Percentiles rank a stretch among this genome's conserved stretches.
These are phyloP conservation scores for Erodium moschatum DNA, from an alignment of 441 rosid species.

Conservation along the genomic window DNA sequence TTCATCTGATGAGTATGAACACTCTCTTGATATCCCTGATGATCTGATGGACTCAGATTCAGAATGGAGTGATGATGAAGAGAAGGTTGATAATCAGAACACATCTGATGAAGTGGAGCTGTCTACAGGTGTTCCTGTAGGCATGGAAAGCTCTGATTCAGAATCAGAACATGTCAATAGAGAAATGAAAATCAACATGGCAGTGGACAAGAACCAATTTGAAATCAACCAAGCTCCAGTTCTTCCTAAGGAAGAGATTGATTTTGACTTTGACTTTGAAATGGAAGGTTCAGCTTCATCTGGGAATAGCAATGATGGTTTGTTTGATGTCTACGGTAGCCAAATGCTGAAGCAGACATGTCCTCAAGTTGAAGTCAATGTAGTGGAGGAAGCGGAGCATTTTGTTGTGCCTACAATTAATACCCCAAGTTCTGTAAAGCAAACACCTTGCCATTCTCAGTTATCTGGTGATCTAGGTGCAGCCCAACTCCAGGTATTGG, in stretches of 20 bases:
- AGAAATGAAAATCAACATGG: neutral
- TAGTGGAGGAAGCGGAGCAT: neutral
- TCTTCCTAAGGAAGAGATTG: too few relatives aligned
- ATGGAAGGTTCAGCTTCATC: neutral
- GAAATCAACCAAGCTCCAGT: neutral
- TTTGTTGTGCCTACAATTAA: too few relatives aligned
- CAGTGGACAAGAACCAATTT: neutral
- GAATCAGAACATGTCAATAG: too few relatives aligned
- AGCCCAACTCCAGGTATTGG: slow-evolving; percentile 16
- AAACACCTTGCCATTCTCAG: too few relatives aligned
- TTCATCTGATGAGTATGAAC: neutral
- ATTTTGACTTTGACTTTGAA: neutral
- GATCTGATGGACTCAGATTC: neutral
- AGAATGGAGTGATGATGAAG: slow-evolving; percentile 5
- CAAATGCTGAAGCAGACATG: too few relatives aligned
- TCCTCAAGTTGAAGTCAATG: slow-evolving; percentile 9
- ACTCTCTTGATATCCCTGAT: neutral
- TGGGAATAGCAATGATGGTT: neutral
- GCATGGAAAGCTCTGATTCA: too few relatives aligned
- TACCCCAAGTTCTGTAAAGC: too few relatives aligned
- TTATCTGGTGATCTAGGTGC: too few relatives aligned
- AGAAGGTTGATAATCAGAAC: neutral
- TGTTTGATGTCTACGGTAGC: slow-evolving; percentile 16
- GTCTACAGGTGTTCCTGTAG: neutral
- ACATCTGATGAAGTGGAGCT: neutral